phyloP scores from a whole-genome alignment of 768 basidiomycete genomes.

The Mycena galericulata region DNA sequence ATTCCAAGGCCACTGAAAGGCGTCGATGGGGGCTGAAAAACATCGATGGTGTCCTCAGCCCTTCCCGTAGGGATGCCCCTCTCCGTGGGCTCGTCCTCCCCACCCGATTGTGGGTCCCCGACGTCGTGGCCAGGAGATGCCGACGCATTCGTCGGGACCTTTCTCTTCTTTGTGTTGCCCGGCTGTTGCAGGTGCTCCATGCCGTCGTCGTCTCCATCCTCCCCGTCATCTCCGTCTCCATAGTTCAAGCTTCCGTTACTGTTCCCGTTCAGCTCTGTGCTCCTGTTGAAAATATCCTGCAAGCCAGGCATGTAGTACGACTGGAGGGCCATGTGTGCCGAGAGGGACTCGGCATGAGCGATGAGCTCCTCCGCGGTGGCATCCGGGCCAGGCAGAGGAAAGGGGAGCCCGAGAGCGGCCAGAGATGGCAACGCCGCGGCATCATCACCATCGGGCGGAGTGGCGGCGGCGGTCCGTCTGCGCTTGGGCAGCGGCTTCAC shows the following conservation, averaged over 20 bases:
- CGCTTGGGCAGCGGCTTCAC: slow-evolving; percentile 87
- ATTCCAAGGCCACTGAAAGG: slow-evolving; percentile 32
- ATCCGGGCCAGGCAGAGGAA: slow-evolving; percentile 52
- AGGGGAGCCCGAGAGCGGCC: slow-evolving; percentile 20
- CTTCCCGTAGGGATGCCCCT: slow-evolving; percentile 40
- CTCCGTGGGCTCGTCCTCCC: slow-evolving; percentile 45
- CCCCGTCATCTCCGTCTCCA: slow-evolving; percentile 49
- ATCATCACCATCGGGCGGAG: slow-evolving; percentile 27
- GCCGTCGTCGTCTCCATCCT: slow-evolving; percentile 70
- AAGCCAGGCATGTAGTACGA: slow-evolving; percentile 72
- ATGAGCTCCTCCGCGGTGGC: slow-evolving; percentile 69
- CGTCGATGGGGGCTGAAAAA: slow-evolving; percentile 32
- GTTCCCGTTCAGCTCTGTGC: slow-evolving; percentile 28
- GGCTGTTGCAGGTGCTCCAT: slow-evolving; percentile 79
- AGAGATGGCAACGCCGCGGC: slow-evolving; percentile 30
- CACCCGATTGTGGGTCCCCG: slow-evolving; percentile 49
- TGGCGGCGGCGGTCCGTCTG: slow-evolving; percentile 61
- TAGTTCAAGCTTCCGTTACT: slow-evolving; percentile 15
- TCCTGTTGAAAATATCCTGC: slow-evolving; percentile 53
- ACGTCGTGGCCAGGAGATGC: slow-evolving; percentile 58
- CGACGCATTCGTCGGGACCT: slow-evolving; percentile 79
- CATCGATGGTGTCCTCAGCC: slow-evolving; percentile 35
- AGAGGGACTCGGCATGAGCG: slow-evolving; percentile 66
- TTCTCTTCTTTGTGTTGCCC: slow-evolving; percentile 90
- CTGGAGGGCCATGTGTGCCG: slow-evolving; percentile 70